phyloP scores from a whole-genome alignment of 2,329 filamentous ascomycete genomes.

The Elsinoe necatrix region DNA sequence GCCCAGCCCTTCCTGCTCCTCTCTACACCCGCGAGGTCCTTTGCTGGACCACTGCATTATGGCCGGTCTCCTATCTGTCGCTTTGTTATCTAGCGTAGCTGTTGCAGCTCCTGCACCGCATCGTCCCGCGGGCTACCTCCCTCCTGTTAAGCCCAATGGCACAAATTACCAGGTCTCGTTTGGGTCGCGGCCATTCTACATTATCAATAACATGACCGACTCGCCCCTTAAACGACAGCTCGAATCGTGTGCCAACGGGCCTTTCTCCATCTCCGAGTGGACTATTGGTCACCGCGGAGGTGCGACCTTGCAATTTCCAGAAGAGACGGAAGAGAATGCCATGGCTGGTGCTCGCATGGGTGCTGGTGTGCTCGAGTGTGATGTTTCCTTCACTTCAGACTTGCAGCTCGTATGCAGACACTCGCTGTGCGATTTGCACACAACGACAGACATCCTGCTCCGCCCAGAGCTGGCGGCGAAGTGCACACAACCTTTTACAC shows the following conservation, averaged over 20 bases:
- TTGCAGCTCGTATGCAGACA: conserved; percentile 60
- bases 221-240: conserved; percentile 53
- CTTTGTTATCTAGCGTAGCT: neutral
- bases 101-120: conserved; percentile 1
- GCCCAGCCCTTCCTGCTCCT: neutral
- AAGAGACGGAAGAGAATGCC: conserved; percentile 52
- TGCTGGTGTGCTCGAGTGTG: conserved; percentile 54
- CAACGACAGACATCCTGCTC: conserved; percentile 58
- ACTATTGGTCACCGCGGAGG: conserved; percentile 55
- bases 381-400: conserved; percentile 59
- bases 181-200: conserved; percentile 56
- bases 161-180: conserved; percentile 41
- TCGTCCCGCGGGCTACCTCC: neutral
- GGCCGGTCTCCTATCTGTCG: conserved; percentile 3
- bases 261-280: conserved; percentile 46
- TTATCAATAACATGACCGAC: conserved; percentile 55
- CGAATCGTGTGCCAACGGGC: conserved; percentile 48
- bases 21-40: too few species aligned
- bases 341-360: conserved; percentile 59
- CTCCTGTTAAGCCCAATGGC: conserved; percentile 18
- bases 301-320: conserved; percentile 54
- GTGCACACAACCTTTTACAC: conserved; percentile 54
- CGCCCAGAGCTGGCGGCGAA: conserved; percentile 55
- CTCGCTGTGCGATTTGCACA: conserved; percentile 59
- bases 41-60: neutral